Conservation (phyloP, 2,329 filamentous ascomycete species). For the Aureobasidium sp. region DNA sequence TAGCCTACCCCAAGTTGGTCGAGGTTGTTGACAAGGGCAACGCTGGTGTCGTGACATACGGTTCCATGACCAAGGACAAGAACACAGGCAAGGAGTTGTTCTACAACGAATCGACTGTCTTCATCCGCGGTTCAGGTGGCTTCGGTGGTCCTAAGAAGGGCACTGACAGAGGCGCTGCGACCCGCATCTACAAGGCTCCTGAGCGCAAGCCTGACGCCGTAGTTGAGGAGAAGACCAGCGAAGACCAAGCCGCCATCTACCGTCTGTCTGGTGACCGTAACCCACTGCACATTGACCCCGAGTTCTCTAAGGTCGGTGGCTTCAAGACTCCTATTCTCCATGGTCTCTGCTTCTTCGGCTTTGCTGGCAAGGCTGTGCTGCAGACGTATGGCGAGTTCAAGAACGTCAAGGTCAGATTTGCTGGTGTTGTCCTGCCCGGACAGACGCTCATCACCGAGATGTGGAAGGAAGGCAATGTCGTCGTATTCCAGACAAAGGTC, state of each 20-base stretch:
- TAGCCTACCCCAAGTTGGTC: slow-evolving; percentile 72
- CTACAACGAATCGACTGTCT: slow-evolving; percentile 93
- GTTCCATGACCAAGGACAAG: slow-evolving; percentile 76
- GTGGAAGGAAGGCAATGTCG: slow-evolving; percentile 78
- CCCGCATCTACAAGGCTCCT: slow-evolving; percentile 71
- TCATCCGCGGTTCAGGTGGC: slow-evolving; percentile 83
- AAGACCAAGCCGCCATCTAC: slow-evolving; percentile 91
- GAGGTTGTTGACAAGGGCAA: slow-evolving; percentile 96
- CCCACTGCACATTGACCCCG: slow-evolving; percentile 90
- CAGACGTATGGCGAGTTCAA: slow-evolving; percentile 75
- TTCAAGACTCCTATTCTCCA: slow-evolving; percentile 94
- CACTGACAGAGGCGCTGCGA: slow-evolving; percentile 69
- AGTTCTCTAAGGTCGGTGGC: slow-evolving; percentile 88
- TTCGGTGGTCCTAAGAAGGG: slow-evolving; percentile 80
- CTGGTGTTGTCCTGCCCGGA: slow-evolving; percentile 74
- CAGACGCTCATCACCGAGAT: slow-evolving; percentile 90
- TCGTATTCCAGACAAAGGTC: slow-evolving; percentile 81
- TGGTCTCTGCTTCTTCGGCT: slow-evolving; percentile 91
- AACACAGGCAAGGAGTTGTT: slow-evolving; percentile 84
- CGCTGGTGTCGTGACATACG: slow-evolving; percentile 74
- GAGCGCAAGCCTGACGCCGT: slow-evolving; percentile 70
- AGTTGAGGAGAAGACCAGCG: slow-evolving; percentile 76
- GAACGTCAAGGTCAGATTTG: slow-evolving; percentile 90
- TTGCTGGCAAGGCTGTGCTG: slow-evolving; percentile 84
- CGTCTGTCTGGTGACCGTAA: slow-evolving; percentile 91